These are phyloP conservation scores for Aspergillus brunneoviolaceus DNA, from an alignment of 2,329 filamentous ascomycete species.

Conservation along the genomic window DNA sequence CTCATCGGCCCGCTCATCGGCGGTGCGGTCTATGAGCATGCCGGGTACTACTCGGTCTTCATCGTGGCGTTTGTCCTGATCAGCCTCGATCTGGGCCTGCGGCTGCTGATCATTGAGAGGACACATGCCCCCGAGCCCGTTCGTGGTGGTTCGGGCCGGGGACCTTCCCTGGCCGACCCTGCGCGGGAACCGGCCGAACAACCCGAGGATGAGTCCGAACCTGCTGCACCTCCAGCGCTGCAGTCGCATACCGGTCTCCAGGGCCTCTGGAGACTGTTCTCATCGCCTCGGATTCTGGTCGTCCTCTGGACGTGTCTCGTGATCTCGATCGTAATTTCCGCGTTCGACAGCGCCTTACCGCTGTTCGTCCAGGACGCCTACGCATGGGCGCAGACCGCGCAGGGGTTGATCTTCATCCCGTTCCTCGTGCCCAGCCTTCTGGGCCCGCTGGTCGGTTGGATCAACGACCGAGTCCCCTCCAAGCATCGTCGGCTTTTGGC, in stretches of 20 bases:
- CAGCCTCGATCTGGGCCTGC: background rate
- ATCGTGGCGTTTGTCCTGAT: conserved; percentile 1
- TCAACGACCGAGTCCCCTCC: background rate
- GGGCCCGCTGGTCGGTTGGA: background rate
- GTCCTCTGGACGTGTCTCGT: background rate
- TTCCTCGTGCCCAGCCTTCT: background rate
- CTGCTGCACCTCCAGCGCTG: too few species aligned
- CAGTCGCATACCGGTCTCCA: too few species aligned
- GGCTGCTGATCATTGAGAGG: background rate
- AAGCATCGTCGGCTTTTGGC: too few species aligned
- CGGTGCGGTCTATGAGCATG: background rate
- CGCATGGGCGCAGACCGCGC: background rate
- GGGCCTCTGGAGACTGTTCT: too few species aligned
- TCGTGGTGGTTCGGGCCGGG: too few species aligned
- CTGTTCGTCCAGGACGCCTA: background rate
- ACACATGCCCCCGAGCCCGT: background rate
- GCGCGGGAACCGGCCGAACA: too few species aligned
- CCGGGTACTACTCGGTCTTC: background rate
- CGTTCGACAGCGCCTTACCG: background rate
- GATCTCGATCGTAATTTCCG: background rate
- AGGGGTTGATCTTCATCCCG: conserved; percentile 3
- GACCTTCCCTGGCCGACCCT: too few species aligned
- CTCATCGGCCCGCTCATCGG: background rate
- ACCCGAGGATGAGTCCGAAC: too few species aligned
- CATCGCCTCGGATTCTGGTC: too few species aligned